Conservation (phyloP, 2,329 filamentous ascomycete species). For the Beauveria caledonica region DNA sequence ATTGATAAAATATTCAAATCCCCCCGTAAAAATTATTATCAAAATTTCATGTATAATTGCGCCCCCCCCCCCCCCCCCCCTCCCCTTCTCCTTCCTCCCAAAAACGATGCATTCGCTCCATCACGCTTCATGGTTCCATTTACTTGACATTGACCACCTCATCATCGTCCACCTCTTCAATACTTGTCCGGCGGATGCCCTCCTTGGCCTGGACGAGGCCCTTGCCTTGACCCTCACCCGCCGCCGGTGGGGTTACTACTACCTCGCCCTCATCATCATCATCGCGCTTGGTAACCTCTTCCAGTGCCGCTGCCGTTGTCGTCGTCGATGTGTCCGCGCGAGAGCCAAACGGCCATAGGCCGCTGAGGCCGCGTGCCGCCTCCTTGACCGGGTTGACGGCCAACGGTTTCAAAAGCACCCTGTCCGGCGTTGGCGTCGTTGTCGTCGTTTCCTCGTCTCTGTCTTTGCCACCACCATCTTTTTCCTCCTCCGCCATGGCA, state of each 20-base stretch:
- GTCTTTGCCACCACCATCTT: constrained; percentile 16
- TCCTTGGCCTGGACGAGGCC: constrained; percentile 43
- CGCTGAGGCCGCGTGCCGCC: constrained; percentile 36
- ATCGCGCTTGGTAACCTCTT: constrained; percentile 20
- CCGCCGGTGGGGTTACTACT: constrained; percentile 8
- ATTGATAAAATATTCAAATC: no score
- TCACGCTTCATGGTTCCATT: neutral
- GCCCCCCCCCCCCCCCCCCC: neutral
- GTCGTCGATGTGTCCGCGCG: constrained; percentile 25
- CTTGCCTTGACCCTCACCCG: constrained; percentile 24
- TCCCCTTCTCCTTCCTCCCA: no score
- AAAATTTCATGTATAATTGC: constrained; percentile 4
- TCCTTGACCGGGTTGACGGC: constrained; percentile 42
- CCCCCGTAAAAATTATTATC: no score
- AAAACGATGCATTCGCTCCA: neutral
- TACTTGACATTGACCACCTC: constrained; percentile 26
- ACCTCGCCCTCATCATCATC: constrained; percentile 19
- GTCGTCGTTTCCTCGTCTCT: neutral
- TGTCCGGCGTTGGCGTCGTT: constrained; percentile 21
- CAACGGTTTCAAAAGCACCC: constrained; percentile 46
- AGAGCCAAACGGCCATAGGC: constrained; percentile 50
- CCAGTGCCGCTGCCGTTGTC: constrained; percentile 32
- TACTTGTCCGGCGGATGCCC: constrained; percentile 46
- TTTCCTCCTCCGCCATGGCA: constrained; percentile 51
- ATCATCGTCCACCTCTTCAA: constrained; percentile 50